A percentile compares a stretch with the other conserved stretches of the same genome.
These are phyloP conservation scores for Cystoderma amianthinum DNA, from an alignment of 768 basidiomycete genomes.

Conservation along the genomic window DNA sequence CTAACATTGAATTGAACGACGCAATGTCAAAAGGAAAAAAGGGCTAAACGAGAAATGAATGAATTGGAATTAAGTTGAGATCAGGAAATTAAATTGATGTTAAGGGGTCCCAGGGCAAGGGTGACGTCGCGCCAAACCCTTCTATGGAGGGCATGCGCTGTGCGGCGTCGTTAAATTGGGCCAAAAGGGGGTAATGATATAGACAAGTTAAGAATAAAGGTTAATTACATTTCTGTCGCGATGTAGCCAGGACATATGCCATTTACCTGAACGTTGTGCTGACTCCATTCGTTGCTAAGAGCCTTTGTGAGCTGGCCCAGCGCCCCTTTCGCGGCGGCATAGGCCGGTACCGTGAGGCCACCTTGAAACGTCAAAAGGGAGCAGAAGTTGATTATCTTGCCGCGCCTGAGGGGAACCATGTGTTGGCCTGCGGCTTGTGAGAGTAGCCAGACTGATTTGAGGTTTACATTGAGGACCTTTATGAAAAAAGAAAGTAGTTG, in stretches of 20 bases:
- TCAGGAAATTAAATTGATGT: too few relatives aligned
- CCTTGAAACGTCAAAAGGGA: slow-evolving; percentile 58
- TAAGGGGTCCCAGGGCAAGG: too few relatives aligned
- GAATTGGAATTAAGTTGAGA: too few relatives aligned
- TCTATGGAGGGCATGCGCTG: too few relatives aligned
- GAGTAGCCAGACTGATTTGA: slow-evolving; percentile 82
- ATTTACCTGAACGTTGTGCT: slow-evolving; percentile 84
- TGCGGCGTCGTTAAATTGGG: background rate
- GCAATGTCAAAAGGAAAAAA: too few relatives aligned
- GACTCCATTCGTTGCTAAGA: slow-evolving; percentile 90
- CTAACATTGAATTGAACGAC: slow-evolving; percentile 3
- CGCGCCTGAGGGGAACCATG: slow-evolving; percentile 67
- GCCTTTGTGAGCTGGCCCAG: slow-evolving; percentile 83
- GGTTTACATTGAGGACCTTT: slow-evolving; percentile 81
- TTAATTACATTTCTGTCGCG: slow-evolving; percentile 73
- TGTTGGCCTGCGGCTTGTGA: slow-evolving; percentile 83
- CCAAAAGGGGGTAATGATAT: slow-evolving; percentile 2
- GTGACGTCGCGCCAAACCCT: too few relatives aligned
- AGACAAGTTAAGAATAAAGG: too few relatives aligned
- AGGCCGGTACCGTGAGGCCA: slow-evolving; percentile 78
- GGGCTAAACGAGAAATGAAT: too few relatives aligned
- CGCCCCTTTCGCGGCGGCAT: slow-evolving; percentile 88
- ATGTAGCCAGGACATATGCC: slow-evolving; percentile 87
- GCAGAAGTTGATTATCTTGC: slow-evolving; percentile 72
- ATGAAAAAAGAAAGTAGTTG: slow-evolving; percentile 1